These are phyloP conservation scores for Tetratostichococcus sp. DNA, from an alignment of 139 green algal species.

Conservation along the genomic window DNA sequence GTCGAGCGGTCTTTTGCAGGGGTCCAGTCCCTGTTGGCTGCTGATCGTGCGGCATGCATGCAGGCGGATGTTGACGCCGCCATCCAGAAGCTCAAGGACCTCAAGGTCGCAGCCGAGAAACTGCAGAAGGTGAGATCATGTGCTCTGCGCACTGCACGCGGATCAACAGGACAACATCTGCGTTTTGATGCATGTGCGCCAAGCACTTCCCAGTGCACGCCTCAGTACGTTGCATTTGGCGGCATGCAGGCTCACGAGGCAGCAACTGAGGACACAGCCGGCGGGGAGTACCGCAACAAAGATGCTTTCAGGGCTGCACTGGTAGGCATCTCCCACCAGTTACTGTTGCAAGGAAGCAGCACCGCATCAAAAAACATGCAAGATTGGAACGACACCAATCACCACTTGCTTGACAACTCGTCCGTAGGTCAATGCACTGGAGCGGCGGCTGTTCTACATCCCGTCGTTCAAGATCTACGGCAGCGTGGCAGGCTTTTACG, in stretches of 20 bases:
- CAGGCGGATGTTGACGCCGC: conserved; percentile 77
- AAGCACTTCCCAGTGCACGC: too few species aligned
- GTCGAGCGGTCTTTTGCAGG: too few species aligned
- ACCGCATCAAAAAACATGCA: neutral
- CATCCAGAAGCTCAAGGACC: conserved; percentile 79
- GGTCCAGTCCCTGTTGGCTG: too few species aligned
- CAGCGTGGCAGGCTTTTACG: conserved; percentile 92
- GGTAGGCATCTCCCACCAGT: conserved; percentile 36
- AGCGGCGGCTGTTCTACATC: conserved; percentile 93
- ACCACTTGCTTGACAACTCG: too few species aligned
- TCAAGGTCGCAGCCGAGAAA: conserved; percentile 75
- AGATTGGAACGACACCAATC: too few species aligned
- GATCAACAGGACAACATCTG: too few species aligned
- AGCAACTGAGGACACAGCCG: conserved; percentile 49
- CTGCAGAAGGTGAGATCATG: conserved; percentile 53
- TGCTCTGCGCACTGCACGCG: too few species aligned
- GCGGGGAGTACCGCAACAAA: conserved; percentile 59
- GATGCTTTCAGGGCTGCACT: conserved; percentile 76
- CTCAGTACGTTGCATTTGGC: too few species aligned
- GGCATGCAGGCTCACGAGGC: conserved; percentile 61
- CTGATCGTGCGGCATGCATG: too few species aligned
- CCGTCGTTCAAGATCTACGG: conserved; percentile 99
- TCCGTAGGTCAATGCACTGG: conserved; percentile 75
- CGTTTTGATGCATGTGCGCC: neutral
- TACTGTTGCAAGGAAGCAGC: too few species aligned